Percentiles rank a stretch among this genome's conserved stretches.
phyloP scores from a whole-genome alignment of 139 green algal species.

The Chlorella sp. region DNA sequence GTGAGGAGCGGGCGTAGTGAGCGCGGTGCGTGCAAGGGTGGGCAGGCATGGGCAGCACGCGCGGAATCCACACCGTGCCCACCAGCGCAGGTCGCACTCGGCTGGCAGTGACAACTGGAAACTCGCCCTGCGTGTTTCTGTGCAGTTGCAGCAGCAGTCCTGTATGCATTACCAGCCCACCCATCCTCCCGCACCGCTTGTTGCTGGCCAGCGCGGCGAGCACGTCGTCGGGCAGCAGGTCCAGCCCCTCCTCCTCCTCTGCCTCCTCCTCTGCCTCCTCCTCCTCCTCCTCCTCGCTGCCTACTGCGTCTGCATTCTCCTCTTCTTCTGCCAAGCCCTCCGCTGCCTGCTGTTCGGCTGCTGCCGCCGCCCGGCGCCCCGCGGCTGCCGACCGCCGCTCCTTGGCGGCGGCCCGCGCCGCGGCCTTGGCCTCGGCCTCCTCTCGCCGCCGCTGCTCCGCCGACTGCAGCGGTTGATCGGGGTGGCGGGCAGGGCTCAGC shows the following conservation, averaged over 20 bases:
- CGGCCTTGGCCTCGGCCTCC: conserved; percentile 15
- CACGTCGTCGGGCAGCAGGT: conserved; percentile 12
- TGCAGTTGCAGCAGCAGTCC: neutral
- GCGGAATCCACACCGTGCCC: too few relatives aligned
- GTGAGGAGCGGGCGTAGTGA: too few relatives aligned
- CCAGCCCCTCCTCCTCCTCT: neutral
- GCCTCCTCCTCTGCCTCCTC: neutral
- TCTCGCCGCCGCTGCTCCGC: neutral
- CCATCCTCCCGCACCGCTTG: neutral
- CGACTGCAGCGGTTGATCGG: neutral
- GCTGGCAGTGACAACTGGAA: neutral
- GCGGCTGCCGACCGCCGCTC: neutral
- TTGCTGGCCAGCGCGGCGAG: conserved; percentile 13
- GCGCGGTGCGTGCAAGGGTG: neutral
- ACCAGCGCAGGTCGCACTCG: too few relatives aligned
- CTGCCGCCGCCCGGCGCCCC: neutral
- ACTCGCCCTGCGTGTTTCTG: neutral
- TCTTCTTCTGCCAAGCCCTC: neutral
- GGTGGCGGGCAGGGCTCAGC: neutral
- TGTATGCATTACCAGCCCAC: neutral
- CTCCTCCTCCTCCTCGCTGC: neutral
- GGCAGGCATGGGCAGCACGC: neutral
- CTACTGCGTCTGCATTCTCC: neutral
- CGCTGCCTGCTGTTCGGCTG: conserved; percentile 17
- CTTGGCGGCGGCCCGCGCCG: conserved; percentile 5